A percentile compares a stretch with the other conserved stretches of the same genome.
These are phyloP conservation scores for Pythium phragmitis DNA, from an alignment of 352 stramenopile genomes.

Conservation along the genomic window DNA sequence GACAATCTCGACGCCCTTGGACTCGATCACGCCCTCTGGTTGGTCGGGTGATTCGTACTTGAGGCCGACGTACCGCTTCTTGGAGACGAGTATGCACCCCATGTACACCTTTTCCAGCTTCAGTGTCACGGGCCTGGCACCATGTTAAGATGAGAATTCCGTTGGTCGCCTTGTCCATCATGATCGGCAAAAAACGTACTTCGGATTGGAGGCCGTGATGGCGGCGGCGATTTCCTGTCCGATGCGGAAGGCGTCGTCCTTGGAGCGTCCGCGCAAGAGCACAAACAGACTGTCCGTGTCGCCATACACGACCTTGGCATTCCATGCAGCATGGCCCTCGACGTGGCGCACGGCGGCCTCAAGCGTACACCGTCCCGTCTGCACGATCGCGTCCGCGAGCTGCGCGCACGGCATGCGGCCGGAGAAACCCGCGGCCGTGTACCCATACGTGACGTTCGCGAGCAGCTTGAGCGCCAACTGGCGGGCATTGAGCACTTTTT, in stretches of 20 bases:
- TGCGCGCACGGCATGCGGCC: constrained; percentile 95
- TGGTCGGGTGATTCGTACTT: constrained; percentile 77
- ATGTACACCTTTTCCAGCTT: constrained; percentile 94
- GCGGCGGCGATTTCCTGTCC: constrained; percentile 88
- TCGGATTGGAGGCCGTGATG: constrained; percentile 87
- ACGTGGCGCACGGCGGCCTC: constrained; percentile 93
- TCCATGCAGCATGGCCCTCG: constrained; percentile 78
- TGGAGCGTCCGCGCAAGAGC: constrained; percentile 91
- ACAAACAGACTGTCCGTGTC: constrained; percentile 99
- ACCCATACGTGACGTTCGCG: constrained; percentile 99
- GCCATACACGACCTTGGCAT: constrained; percentile 93
- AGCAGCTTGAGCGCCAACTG: constrained; percentile 98
- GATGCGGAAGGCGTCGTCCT: constrained; percentile 94
- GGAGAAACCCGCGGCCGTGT: constrained; percentile 98
- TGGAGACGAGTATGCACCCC: constrained; percentile 91
- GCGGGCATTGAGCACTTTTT: constrained; percentile 74
- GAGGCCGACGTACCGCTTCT: constrained; percentile 93
- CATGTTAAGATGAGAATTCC: too few species aligned
- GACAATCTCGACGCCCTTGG: constrained; percentile 93
- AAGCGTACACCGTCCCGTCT: constrained; percentile 90
- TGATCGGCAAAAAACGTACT: constrained; percentile 29
- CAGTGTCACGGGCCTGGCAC: constrained; percentile 63
- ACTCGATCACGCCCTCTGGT: constrained; percentile 64
- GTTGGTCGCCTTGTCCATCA: not conserved
- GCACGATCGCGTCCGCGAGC: constrained; percentile 98